Base-by-base conservation (phyloP, 1,284 basidiomycete species). In the Cronartium quercuum region DNA sequence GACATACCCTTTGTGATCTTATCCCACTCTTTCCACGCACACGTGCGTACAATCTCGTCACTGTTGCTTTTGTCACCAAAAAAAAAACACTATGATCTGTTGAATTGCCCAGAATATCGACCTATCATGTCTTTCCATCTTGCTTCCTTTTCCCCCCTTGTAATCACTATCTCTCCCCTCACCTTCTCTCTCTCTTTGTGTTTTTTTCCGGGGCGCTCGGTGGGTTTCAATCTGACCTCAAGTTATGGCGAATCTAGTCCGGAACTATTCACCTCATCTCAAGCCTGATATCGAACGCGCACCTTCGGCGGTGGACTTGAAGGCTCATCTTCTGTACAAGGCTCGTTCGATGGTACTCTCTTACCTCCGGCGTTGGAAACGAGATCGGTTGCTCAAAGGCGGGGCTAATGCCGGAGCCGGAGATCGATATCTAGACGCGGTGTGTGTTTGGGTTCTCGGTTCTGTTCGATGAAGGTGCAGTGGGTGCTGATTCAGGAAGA, bases 231-330 rank as follows among this genome's bases (percentile, higher is more conserved):
- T 78, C 76, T 89, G 84, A 88, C 85, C 74, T 79, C 78, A 84
- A 92, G 91, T 92, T 86, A 86, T 86, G 83, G 86, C 84, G 80
- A 91, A 92, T 86, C 84, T 92, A 90, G 90, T 91, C 85, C 86
- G 86, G 85, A 92, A 92, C 81, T 92, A 92, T 82, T 91, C 91
- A 64, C 91, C 91, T 24, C 88, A 92, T 82, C 85, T 93, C 78
- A 83, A 87, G 60, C 89, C 90, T 18, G 86, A 88, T 78, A 90
- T 89, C 12, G 85, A 85, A 38, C 84, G 85, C 35, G 88, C 90
- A 5, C 86, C 87, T 15, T 84, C 88, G 1, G 87, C 90, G 0
- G 85, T 87, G 18, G 89, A 89, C 79, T 84, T 92, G 66, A 84
- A 86, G 63, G 85, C 84, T 69, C 85, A 87, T 71, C 82, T 92